A percentile compares a stretch with the other conserved stretches of the same genome.
These are phyloP conservation scores for Epichloe uncinata DNA, from an alignment of 2,329 filamentous ascomycete genomes.

Conservation along the genomic window DNA sequence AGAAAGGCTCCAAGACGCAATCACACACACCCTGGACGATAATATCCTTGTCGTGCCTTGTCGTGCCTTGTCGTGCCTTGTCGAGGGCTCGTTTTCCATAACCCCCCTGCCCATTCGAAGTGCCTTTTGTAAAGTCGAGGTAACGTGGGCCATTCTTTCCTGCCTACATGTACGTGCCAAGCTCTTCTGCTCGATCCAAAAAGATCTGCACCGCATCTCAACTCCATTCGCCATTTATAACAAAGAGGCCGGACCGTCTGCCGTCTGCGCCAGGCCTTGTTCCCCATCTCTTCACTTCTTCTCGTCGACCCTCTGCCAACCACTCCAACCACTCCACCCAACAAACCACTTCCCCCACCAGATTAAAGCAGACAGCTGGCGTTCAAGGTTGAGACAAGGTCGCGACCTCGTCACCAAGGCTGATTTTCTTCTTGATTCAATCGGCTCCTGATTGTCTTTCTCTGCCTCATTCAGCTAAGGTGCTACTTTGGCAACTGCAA, in stretches of 20 bases:
- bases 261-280: conserved; percentile 2
- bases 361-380: conserved; percentile 7
- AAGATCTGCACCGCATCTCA: conserved; percentile 9
- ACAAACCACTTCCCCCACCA: conserved; percentile 3
- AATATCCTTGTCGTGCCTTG: neutral
- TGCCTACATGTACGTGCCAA: neutral
- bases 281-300: conserved; percentile 3
- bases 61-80: too few relatives aligned
- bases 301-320: neutral
- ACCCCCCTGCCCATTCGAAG: conserved; percentile 4
- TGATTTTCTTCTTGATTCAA: conserved; percentile 6
- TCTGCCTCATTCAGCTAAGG: neutral
- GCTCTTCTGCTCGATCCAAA: conserved; percentile 1
- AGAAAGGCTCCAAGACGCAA: neutral
- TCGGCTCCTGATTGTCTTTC: neutral
- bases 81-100: neutral
- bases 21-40: neutral
- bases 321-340: too few relatives aligned
- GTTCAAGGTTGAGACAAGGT: conserved; percentile 12
- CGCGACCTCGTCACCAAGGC: conserved; percentile 16
- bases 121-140: neutral
- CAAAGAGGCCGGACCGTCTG: conserved; percentile 11
- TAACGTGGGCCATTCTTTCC: too few relatives aligned
- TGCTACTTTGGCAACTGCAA: neutral
- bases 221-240: conserved; percentile 10